Base-by-base conservation (phyloP, 2,329 filamentous ascomycete genomes). In the Sporothrix pseudoabietina region DNA sequence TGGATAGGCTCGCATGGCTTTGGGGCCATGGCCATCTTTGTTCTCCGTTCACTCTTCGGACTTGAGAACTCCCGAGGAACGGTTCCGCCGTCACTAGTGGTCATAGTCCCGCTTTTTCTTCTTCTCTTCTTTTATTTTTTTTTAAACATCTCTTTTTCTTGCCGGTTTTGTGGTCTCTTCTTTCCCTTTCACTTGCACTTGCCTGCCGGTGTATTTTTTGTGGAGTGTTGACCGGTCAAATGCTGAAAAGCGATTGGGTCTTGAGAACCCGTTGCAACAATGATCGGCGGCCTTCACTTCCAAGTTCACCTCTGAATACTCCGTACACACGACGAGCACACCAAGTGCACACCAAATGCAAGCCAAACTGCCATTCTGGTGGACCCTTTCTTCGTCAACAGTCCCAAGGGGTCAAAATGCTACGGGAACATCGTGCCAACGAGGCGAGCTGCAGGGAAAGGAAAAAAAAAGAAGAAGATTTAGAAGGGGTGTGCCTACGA, bases 171-270 rank as follows among this genome's bases (percentile, higher is more conserved):
- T 47, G 32, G 30, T 55, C 47, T 55, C 32, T 9, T n/a, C 47
- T 44, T 41, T n/a, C 26, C 26, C 26, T 26, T 26, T 26, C 26
- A 26, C 26, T 2, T 26, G 26, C 39, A 32, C 14, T 61, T 35
- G 55, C 30, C 55, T 35, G 55, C 14, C 30, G 44, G 52, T 6
- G 65, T 52, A 52, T 68, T 52, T 2, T 16, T 66, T 52, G 19
- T 68, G 65, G 65, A 35, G 65, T 52, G 16, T 7, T 19, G 30
- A 22, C 47, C 19, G 65, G 41, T 49, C 65, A 22, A 52, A 52
- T 35, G 65, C 65, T 68, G 41, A 68, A 35, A 68, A 68, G 65
- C 65, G 65, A 68, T 68, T 68, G 12, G 65, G 44, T 68, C 44
- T 26, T 68, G 44, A 35, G 47, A 52, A 22, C 12, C 41, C 19